Percentiles rank a stretch among this genome's conserved stretches.
Conservation (phyloP, 805 yeast species). For the Barnettozyma populi region DNA sequence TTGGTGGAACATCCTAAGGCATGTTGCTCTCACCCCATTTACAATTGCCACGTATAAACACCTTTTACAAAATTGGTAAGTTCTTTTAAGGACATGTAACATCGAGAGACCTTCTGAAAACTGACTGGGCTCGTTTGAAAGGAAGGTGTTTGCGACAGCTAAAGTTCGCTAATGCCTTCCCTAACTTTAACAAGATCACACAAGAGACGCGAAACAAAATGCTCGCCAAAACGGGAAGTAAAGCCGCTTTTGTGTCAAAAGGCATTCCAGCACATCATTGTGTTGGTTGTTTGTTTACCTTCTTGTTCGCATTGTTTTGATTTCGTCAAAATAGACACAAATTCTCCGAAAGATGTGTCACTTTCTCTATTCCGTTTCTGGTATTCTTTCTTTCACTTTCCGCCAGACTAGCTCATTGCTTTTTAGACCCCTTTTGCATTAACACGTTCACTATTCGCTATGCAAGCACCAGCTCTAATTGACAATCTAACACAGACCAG, state of each 20-base stretch:
- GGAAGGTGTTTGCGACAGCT: neutral
- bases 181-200: neutral
- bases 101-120: conserved; percentile 1
- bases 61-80: neutral
- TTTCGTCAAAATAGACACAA: neutral
- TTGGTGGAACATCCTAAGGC: too few relatives aligned
- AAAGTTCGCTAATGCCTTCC: neutral
- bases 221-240: neutral
- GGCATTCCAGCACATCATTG: neutral
- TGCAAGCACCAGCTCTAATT: neutral
- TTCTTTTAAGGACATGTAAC: conserved; percentile 5
- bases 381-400: neutral
- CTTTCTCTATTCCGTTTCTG: too few relatives aligned
- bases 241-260: neutral
- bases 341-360: neutral
- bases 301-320: neutral
- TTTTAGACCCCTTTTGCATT: neutral
- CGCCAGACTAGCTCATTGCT: neutral
- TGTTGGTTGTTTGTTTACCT: too few relatives aligned
- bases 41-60: neutral
- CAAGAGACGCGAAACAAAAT: neutral
- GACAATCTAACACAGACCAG: neutral
- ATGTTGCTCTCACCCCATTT: neutral
- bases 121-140: neutral
- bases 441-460: neutral